Conservation (phyloP, 2,329 filamentous ascomycete species). For the Coniochaeta prunicola region DNA sequence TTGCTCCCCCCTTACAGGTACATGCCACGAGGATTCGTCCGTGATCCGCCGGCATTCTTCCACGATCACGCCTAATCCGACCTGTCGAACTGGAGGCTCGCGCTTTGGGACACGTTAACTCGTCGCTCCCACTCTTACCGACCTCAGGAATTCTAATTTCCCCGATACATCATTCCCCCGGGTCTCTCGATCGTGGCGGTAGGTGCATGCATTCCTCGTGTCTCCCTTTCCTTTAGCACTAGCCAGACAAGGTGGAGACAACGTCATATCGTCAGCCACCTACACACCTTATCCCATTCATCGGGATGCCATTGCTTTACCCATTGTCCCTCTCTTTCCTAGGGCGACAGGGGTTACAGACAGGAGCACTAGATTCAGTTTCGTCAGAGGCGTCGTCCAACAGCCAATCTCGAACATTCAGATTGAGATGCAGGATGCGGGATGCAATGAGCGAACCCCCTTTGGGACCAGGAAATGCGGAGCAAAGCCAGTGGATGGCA, state of each 20-base stretch:
- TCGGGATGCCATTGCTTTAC: neutral
- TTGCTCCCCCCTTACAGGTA: constrained; percentile 29
- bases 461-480: neutral
- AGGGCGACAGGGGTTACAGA: neutral
- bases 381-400: neutral
- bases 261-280: neutral
- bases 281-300: neutral
- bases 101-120: constrained; percentile 56
- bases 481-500: neutral
- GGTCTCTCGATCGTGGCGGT: constrained; percentile 39
- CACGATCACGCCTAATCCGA: constrained; percentile 29
- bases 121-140: constrained; percentile 46
- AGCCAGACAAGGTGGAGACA: constrained; percentile 1
- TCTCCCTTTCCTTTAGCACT: constrained; percentile 8
- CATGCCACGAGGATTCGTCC: constrained; percentile 29
- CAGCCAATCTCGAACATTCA: neutral
- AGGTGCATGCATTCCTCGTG: constrained; percentile 26
- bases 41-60: constrained; percentile 20
- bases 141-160: constrained; percentile 42
- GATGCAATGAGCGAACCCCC: neutral
- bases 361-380: neutral
- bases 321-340: neutral
- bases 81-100: constrained; percentile 32
- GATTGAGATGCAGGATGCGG: neutral
- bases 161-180: constrained; percentile 25